These are phyloP conservation scores for Solanum appendiculatum DNA, from an alignment of 257 asterid genomes.

Conservation along the genomic window DNA sequence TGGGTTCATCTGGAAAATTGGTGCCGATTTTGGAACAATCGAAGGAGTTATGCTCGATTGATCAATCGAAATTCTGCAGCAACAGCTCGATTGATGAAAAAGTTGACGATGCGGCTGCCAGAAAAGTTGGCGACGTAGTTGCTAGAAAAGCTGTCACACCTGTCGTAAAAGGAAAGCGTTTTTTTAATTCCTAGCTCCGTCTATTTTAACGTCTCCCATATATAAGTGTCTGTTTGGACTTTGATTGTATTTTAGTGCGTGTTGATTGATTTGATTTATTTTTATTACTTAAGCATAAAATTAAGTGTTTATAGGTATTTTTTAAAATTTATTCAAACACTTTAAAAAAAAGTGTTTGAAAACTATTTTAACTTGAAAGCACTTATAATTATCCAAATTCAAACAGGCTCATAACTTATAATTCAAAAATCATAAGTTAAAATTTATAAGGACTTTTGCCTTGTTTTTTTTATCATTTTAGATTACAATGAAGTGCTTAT, in stretches of 20 bases:
- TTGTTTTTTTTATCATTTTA: too few relatives aligned
- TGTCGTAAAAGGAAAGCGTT: constrained; percentile 20
- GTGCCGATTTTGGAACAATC: constrained; percentile 38
- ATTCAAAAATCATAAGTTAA: neutral
- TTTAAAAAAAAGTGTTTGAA: too few relatives aligned
- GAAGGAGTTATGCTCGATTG: constrained; percentile 37
- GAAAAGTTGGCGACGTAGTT: neutral
- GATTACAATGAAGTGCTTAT: neutral
- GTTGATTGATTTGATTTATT: too few relatives aligned
- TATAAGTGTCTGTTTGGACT: too few relatives aligned
- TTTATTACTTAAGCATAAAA: too few relatives aligned
- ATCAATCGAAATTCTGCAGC: constrained; percentile 21
- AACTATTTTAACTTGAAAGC: too few relatives aligned
- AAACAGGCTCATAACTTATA: too few relatives aligned
- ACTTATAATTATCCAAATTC: neutral
- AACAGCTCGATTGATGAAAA: neutral
- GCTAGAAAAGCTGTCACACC: constrained; percentile 16
- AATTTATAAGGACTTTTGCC: neutral
- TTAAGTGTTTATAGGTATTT: too few relatives aligned
- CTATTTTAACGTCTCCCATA: too few relatives aligned
- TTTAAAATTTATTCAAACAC: too few relatives aligned
- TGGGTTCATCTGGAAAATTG: neutral
- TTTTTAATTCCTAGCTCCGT: neutral
- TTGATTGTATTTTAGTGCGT: neutral
- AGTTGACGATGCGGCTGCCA: neutral